phyloP scores from a whole-genome alignment of 495 filamentous ascomycete species.

The Rostrohypoxylon terebratum region DNA sequence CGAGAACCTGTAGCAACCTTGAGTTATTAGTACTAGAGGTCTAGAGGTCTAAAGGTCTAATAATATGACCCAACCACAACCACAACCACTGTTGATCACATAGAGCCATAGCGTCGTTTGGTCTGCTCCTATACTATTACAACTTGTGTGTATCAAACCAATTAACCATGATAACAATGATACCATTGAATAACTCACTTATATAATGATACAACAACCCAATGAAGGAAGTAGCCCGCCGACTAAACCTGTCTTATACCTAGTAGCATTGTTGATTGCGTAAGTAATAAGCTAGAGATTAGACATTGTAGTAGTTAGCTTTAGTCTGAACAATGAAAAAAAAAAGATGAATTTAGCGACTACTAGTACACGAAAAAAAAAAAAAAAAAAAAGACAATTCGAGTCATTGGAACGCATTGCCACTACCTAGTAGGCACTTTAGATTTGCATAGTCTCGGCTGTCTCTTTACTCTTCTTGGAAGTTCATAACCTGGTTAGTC shows the following conservation, averaged over 20 bases:
- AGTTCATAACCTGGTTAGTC: slow-evolving; percentile 27
- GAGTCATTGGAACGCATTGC: slow-evolving; percentile 36
- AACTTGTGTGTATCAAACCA: slow-evolving; percentile 32
- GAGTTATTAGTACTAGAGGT: too few species aligned
- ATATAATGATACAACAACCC: slow-evolving; percentile 18
- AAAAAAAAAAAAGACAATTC: slow-evolving; percentile 23
- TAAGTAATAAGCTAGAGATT: background rate
- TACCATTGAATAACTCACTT: background rate
- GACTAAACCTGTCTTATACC: slow-evolving; percentile 22
- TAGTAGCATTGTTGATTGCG: slow-evolving; percentile 30
- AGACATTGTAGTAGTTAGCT: background rate
- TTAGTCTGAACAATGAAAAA: slow-evolving; percentile 4
- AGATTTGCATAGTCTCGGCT: slow-evolving; percentile 18
- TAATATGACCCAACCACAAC: slow-evolving; percentile 10
- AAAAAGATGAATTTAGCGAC: background rate
- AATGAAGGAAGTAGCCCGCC: slow-evolving; percentile 23
- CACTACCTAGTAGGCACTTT: too few species aligned
- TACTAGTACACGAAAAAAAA: too few species aligned
- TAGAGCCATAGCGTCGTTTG: slow-evolving; percentile 6
- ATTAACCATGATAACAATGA: slow-evolving; percentile 27
- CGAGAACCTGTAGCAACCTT: background rate
- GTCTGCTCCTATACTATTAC: slow-evolving; percentile 15
- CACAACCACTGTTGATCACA: slow-evolving; percentile 6
- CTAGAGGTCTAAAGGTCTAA: slow-evolving; percentile 29
- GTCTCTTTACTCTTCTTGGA: slow-evolving; percentile 30